phyloP scores from a whole-genome alignment of 2,329 filamentous ascomycete genomes.

The Pyrenophora graminea region DNA sequence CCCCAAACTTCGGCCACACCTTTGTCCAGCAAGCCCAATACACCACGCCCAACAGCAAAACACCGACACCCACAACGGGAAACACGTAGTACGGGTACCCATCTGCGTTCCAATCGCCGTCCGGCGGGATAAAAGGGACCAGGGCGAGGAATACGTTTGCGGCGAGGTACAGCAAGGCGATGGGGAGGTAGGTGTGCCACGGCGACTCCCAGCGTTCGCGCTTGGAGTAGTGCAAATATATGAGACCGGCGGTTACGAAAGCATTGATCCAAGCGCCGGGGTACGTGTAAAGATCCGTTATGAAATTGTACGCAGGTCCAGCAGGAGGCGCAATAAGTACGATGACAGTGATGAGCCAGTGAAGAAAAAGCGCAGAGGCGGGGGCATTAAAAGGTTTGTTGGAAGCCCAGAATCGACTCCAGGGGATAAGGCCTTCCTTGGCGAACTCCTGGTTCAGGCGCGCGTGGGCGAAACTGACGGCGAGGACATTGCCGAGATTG shows the following conservation, averaged over 20 bases:
- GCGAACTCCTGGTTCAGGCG: slow-evolving; percentile 68
- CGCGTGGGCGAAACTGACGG: slow-evolving; percentile 63
- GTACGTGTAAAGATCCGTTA: slow-evolving; percentile 57
- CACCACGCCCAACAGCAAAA: slow-evolving; percentile 44
- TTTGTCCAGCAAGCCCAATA: slow-evolving; percentile 41
- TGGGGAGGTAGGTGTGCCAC: slow-evolving; percentile 45
- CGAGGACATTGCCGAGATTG: slow-evolving; percentile 65
- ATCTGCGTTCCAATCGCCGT: slow-evolving; percentile 48
- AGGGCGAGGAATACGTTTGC: slow-evolving; percentile 50
- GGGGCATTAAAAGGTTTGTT: slow-evolving; percentile 70
- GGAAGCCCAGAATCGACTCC: slow-evolving; percentile 69
- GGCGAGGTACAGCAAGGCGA: slow-evolving; percentile 46
- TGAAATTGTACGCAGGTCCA: slow-evolving; percentile 71
- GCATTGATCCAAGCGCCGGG: slow-evolving; percentile 45
- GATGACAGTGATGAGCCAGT: slow-evolving; percentile 68
- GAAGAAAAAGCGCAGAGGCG: slow-evolving; percentile 58
- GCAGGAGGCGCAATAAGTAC: slow-evolving; percentile 69
- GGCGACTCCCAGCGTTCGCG: slow-evolving; percentile 43
- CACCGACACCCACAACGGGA: slow-evolving; percentile 49
- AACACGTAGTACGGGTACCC: slow-evolving; percentile 53
- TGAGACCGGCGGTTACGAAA: slow-evolving; percentile 43
- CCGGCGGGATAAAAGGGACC: slow-evolving; percentile 50
- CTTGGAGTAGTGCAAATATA: slow-evolving; percentile 43
- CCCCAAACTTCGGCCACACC: slow-evolving; percentile 31
- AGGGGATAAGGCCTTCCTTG: slow-evolving; percentile 71